Evolutionary conservation across 805 yeast genomes (phyloP), one percentile per base, ranked within the genome.

Genomic region (Candida khao-thaluensis): DNA sequence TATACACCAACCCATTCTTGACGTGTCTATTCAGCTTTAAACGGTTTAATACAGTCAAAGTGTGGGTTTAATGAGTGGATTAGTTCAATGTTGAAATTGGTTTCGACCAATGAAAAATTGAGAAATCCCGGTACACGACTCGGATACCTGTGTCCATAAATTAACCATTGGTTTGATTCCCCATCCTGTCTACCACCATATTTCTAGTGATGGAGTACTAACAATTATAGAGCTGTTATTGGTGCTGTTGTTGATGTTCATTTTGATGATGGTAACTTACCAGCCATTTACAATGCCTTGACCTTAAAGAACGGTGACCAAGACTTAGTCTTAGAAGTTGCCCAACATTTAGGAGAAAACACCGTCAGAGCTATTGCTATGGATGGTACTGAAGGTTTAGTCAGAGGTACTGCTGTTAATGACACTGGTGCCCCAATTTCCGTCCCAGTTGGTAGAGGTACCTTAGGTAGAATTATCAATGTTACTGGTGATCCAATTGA

Each of bases 331-430:
- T 82, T 93, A 63, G 99, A 93, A 79, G 99, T 93, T 60, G 93
- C 99, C 62, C 99, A 93, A 81, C 99, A 93, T 76, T 82, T 93
- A 73, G 99, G 99, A 81, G 98, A 93, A 81, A 89, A 89, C 86
- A 85, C 98, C 60, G 98, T 93, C 71, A 91, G 99, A 85, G 85
- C 99, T 69, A 93, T 93, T 85, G 98, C 99, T 68, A 93, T 93
- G 99, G 99, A 93, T 74, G 98, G 98, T 87, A 93, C 99, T 59
- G 98, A 91, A 75, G 99, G 99, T 88, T 83, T 93, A 65, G 96
- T 89, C 61, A 91, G 99, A 82, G 99, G 99, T 72, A 82, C 85
- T 64, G 42, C 75, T 46, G 99, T 93, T 61, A 53, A 64, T 53
- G 99, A 93, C 79, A 90, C 98, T 53, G 99, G 99, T 72, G 78